Evolutionary conservation across 2,329 filamentous ascomycete species (phyloP).

Genomic region (Pseudogymnoascus pannorum): DNA sequence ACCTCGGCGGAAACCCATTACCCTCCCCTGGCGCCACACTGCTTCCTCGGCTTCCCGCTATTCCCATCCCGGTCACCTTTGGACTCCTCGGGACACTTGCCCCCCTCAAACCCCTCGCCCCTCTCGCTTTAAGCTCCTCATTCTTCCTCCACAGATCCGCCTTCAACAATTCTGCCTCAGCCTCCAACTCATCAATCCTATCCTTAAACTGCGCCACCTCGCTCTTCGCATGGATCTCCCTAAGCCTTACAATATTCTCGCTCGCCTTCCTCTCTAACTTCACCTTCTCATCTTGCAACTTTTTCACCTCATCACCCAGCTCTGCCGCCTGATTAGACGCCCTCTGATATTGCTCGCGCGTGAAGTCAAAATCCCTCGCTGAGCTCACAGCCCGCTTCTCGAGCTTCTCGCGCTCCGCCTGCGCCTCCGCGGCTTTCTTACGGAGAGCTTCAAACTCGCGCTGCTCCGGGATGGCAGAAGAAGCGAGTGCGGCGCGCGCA

Average conservation of each 20-base stretch:
- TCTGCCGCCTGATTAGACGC: constrained; percentile 21
- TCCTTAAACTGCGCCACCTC: constrained; percentile 17
- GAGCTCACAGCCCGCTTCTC: constrained; percentile 17
- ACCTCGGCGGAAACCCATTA: background rate
- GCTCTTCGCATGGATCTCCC: constrained; percentile 21
- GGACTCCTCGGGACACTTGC: constrained; percentile 26
- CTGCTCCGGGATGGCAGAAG: constrained; percentile 32
- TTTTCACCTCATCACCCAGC: constrained; percentile 15
- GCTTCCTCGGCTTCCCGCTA: constrained; percentile 22
- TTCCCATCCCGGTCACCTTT: constrained; percentile 18
- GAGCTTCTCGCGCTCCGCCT: constrained; percentile 19
- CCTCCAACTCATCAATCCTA: constrained; percentile 29
- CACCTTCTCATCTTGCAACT: constrained; percentile 16
- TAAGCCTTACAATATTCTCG: constrained; percentile 23
- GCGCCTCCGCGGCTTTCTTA: background rate
- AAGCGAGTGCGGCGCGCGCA: constrained; percentile 15
- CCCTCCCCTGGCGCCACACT: constrained; percentile 10
- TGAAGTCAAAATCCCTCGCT: constrained; percentile 24
- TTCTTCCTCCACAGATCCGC: constrained; percentile 33
- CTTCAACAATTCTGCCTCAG: constrained; percentile 25
- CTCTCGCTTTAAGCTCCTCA: constrained; percentile 33
- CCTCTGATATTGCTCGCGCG: constrained; percentile 24
- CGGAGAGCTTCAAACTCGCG: constrained; percentile 33
- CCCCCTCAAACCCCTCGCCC: constrained; percentile 29
- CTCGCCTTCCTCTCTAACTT: constrained; percentile 19